A percentile compares a stretch with the other conserved stretches of the same genome.
phyloP scores from a whole-genome alignment of 2,329 filamentous ascomycete genomes.

The Sarocladium brachiariae region DNA sequence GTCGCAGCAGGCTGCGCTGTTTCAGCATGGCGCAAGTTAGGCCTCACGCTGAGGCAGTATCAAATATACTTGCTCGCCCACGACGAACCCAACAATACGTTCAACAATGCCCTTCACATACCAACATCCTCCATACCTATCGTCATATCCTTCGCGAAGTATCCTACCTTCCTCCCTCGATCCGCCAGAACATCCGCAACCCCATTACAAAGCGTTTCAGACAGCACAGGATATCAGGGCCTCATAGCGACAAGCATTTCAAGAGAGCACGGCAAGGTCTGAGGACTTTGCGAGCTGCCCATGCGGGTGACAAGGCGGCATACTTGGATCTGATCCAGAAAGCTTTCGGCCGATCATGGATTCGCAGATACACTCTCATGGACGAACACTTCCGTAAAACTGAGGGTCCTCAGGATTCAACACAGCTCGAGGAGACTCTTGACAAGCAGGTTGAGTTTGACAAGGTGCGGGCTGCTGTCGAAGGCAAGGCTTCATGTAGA shows the following conservation, averaged over 20 bases:
- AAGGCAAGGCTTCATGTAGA: not conserved
- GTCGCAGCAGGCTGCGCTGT: conserved; percentile 3
- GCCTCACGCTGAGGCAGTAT: not conserved
- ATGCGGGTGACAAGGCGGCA: conserved; percentile 38
- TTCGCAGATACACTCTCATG: conserved; percentile 42
- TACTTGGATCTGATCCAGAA: conserved; percentile 41
- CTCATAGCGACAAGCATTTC: conserved; percentile 24
- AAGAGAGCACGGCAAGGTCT: conserved; percentile 36
- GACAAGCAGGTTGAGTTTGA: not conserved
- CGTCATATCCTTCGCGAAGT: conserved; percentile 54
- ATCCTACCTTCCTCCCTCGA: conserved; percentile 50
- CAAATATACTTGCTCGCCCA: not conserved
- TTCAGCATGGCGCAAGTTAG: not conserved
- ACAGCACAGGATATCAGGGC: conserved; percentile 27
- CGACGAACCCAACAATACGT: not conserved
- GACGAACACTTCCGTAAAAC: conserved; percentile 26
- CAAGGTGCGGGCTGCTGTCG: not conserved
- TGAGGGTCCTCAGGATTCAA: conserved; percentile 33
- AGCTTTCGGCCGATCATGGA: conserved; percentile 47
- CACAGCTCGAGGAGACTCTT: conserved; percentile 27
- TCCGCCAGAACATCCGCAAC: conserved; percentile 16
- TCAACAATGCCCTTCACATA: not conserved
- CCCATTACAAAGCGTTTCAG: conserved; percentile 33
- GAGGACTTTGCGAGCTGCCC: conserved; percentile 45
- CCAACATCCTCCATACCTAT: conserved; percentile 27